Evolutionary conservation across 1,284 basidiomycete genomes (phyloP), one percentile per base, ranked within the genome.

Genomic region (Pyrrhoderma lamaoense): DNA sequence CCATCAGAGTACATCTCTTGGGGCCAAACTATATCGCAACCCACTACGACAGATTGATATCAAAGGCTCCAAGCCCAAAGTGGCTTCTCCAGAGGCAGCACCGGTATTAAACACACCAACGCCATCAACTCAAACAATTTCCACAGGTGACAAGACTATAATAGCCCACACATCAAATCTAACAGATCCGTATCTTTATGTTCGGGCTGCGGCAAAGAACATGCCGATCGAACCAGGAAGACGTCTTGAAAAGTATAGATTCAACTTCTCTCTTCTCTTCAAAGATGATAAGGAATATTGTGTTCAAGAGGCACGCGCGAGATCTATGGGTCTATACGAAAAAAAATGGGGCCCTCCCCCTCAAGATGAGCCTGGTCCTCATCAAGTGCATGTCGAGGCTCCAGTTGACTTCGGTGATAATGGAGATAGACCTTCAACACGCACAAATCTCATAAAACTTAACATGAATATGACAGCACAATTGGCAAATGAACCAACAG

Each of bases 331-430:
- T 21, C 73, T 90, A 22, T 69, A 87, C 4, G 82, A 82, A 14
- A 90, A 89, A 72, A 85, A 83, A 63, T 90, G 87, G 87, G 77
- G 75, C 1, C 75, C 82, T 1, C 82, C 82, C 0, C 78, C 81
- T 16, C 60, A 70, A 8, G 71, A 77, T 2, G 72, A 77, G 56
- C 49, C 22, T 22, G 51, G 44, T 45, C 52, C 25, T 57, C 47
- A 45, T 57, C 51, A 49, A 53, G 61, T 5, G 64, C 62, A n/a
- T 42, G 51, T 55, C 18, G 59, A 64, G 55, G 56, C 50, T n/a
- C 13, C 66, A 23, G 74, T 79, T 45, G 70, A 76, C 49, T 77
- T 79, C 61, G 75, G 77, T 40, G 77, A 78, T 56, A 76, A 77
- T 52, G 72, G 71, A 2, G 67, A 66, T 45, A 74, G 71, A 57